Evolutionary conservation across 2,329 filamentous ascomycete species (phyloP), one percentile per base, ranked within the genome.

Genomic region (Neocucurbitaria cava): DNA sequence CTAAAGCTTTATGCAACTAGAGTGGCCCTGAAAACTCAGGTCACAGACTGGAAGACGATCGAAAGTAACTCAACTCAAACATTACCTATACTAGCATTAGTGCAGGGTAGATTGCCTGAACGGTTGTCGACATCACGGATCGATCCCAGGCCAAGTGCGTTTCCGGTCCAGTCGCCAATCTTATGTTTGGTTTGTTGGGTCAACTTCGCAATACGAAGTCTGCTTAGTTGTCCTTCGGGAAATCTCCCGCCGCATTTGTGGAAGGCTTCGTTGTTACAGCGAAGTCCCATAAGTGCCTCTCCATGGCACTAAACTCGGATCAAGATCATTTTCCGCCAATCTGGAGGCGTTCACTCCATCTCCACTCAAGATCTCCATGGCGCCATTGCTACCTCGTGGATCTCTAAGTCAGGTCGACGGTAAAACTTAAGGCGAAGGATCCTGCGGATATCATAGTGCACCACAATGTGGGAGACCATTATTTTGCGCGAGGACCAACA

Each of bases 391-490:
- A 65, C 58, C 3, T 74, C 68, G 50, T 74, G 80, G 57, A 82
- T 81, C 0, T 41, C 58, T 7, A 73, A 68, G 46, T 81, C 74
- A 0, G 54, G 59, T 82, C 82, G 1, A 78, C 73, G 6, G 69
- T 69, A 49, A 78, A 81, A 52, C 82, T 82, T 62, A 81, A 82
- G 0, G 77, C 74, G 51, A 80, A 82, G 0, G 75, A 78, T 42
- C 71, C 63, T 1, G 78, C 79, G 48, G 82, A 79, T 0, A 82
- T 77, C 75, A 78, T 56, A 77, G 54, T 1, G 81, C 71, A 7
- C 61, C 54, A 17, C 35, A 48, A 9, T 46, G 45, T 53, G 21
- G 36, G 9, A 46, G 45, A 20, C 23, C 41, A 64, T 71, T 2
- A 79, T 76, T 58, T 81, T 76, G 0, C 80, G 73, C 9, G 77